phyloP scores from a whole-genome alignment of 768 basidiomycete genomes.

The Tephrocybe sp. region DNA sequence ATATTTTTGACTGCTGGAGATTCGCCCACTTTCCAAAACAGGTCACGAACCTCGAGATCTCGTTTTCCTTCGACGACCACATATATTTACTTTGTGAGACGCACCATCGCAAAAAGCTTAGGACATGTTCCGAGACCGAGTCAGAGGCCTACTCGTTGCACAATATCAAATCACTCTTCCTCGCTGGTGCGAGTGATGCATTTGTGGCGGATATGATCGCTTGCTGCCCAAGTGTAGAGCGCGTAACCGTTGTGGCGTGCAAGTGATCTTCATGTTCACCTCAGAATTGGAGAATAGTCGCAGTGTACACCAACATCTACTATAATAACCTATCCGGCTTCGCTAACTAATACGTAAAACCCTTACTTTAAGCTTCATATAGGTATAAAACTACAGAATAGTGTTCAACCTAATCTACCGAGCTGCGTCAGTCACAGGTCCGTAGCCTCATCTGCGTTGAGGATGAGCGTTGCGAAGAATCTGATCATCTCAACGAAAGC shows the following conservation, averaged over 20 bases:
- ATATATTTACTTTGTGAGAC: not conserved
- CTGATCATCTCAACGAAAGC: conserved; percentile 61
- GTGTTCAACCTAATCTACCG: too few relatives aligned
- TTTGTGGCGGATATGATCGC: conserved; percentile 6
- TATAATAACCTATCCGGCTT: not conserved
- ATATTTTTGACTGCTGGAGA: conserved; percentile 20
- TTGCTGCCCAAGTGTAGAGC: conserved; percentile 6
- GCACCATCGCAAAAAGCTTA: not conserved
- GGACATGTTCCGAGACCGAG: not conserved
- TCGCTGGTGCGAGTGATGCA: conserved; percentile 11
- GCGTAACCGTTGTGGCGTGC: not conserved
- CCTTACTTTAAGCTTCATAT: too few relatives aligned
- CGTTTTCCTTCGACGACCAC: conserved; percentile 7
- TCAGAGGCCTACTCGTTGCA: not conserved
- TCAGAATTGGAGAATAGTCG: too few relatives aligned
- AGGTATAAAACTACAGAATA: too few relatives aligned
- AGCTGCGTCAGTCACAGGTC: conserved; percentile 5
- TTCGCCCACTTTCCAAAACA: conserved; percentile 20
- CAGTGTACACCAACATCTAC: not conserved
- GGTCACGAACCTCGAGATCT: conserved; percentile 20
- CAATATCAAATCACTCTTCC: not conserved
- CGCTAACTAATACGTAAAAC: too few relatives aligned
- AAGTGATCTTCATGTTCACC: too few relatives aligned
- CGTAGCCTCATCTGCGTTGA: conserved; percentile 63
- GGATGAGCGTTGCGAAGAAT: conserved; percentile 62